A percentile compares a stretch with the other conserved stretches of the same genome.
Conservation (phyloP, 2,329 filamentous ascomycete species). For the Aspergillus latus region DNA sequence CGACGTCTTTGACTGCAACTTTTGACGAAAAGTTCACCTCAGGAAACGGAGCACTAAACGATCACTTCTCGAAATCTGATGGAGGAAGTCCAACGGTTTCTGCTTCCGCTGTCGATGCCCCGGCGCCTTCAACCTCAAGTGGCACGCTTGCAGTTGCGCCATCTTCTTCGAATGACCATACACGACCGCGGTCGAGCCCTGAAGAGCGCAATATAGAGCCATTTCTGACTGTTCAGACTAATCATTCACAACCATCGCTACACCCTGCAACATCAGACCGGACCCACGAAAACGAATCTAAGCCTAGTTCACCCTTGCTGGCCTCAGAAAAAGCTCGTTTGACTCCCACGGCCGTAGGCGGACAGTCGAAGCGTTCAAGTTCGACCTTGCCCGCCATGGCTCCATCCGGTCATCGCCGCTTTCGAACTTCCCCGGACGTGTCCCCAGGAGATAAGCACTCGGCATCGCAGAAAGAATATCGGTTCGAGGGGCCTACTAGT, state of each 20-base stretch:
- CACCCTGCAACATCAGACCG: slow-evolving; percentile 24
- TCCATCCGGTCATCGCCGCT: slow-evolving; percentile 27
- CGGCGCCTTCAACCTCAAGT: slow-evolving; percentile 30
- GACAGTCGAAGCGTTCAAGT: slow-evolving; percentile 27
- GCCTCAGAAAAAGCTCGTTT: slow-evolving; percentile 35
- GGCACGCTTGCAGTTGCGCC: slow-evolving; percentile 30
- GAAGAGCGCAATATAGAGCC: slow-evolving; percentile 28
- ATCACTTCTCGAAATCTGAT: slow-evolving; percentile 27
- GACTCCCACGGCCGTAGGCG: slow-evolving; percentile 25
- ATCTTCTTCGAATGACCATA: slow-evolving; percentile 28
- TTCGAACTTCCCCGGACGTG: slow-evolving; percentile 32
- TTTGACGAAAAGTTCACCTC: slow-evolving; percentile 28
- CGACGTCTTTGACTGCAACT: slow-evolving; percentile 29
- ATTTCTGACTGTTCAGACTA: slow-evolving; percentile 26
- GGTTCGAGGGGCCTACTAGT: slow-evolving; percentile 21
- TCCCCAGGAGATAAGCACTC: slow-evolving; percentile 24
- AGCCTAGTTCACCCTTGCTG: slow-evolving; percentile 38
- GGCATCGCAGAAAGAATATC: slow-evolving; percentile 28
- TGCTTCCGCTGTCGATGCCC: slow-evolving; percentile 19
- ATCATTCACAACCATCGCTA: slow-evolving; percentile 29
- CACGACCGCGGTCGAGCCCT: slow-evolving; percentile 33
- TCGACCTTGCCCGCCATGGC: slow-evolving; percentile 25
- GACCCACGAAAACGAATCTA: slow-evolving; percentile 30
- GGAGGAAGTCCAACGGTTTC: slow-evolving; percentile 25
- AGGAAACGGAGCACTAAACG: slow-evolving; percentile 18